Percentiles rank a stretch among this genome's conserved stretches.
Conservation (phyloP, 2,329 filamentous ascomycete genomes). For the Xylariaceae sp. region DNA sequence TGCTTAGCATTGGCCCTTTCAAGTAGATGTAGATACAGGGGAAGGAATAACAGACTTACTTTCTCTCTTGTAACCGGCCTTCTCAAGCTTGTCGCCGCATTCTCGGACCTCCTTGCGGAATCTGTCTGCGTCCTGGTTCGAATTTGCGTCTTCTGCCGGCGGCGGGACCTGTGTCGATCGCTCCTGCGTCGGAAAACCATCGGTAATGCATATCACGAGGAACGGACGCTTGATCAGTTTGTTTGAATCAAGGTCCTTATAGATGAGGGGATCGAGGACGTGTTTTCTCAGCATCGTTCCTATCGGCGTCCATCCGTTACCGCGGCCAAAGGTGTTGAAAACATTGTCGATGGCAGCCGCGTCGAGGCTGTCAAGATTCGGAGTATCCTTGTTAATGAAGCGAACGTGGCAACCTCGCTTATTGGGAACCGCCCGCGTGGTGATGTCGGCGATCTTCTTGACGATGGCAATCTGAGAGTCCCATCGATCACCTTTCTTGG, state of each 20-base stretch:
- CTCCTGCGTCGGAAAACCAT: constrained; percentile 26
- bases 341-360: constrained; percentile 3
- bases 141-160: constrained; percentile 7
- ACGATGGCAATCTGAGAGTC: constrained; percentile 21
- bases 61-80: constrained; percentile 18
- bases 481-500: constrained; percentile 26
- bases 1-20: neutral
- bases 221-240: constrained; percentile 20
- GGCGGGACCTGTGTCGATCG: constrained; percentile 9
- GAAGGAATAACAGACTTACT: constrained; percentile 19
- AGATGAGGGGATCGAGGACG: constrained; percentile 27
- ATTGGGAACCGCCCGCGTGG: constrained; percentile 23
- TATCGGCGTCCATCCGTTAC: constrained; percentile 25
- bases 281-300: constrained; percentile 24
- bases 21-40: neutral
- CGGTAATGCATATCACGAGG: constrained; percentile 26
- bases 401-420: constrained; percentile 26
- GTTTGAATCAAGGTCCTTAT: constrained; percentile 11
- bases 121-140: constrained; percentile 17
- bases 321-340: constrained; percentile 6
- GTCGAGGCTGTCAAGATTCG: constrained; percentile 20
- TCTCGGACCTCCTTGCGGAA: constrained; percentile 25
- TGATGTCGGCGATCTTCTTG: constrained; percentile 24
- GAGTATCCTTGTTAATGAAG: constrained; percentile 25
- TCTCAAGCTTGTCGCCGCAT: constrained; percentile 8